Conservation (phyloP, 805 yeast species). For the Candida verbasci region DNA sequence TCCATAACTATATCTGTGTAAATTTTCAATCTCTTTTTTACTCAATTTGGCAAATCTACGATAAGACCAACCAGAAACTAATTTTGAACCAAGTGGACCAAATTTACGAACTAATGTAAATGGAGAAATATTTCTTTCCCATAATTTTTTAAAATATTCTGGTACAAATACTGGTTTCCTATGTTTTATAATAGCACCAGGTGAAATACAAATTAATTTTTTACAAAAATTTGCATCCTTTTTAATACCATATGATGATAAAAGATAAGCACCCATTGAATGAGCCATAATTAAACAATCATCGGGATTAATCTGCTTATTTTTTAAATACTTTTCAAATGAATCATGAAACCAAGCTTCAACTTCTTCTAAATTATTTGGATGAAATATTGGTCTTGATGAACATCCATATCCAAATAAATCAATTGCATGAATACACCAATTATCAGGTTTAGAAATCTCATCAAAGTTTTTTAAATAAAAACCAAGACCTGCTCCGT, state of each 20-base stretch:
- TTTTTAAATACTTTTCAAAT: constrained; percentile 56
- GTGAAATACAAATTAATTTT: constrained; percentile 76
- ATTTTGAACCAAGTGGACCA: constrained; percentile 78
- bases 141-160: constrained; percentile 68
- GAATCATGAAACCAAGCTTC: constrained; percentile 66
- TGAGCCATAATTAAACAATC: constrained; percentile 71
- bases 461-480: constrained; percentile 36
- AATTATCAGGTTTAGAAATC: constrained; percentile 32
- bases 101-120: constrained; percentile 72
- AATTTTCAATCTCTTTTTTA: constrained; percentile 39
- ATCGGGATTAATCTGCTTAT: constrained; percentile 34
- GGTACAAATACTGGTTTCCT: constrained; percentile 51
- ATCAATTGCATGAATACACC: constrained; percentile 85
- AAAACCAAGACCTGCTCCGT: constrained; percentile 43
- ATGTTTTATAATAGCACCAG: constrained; percentile 75
- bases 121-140: constrained; percentile 88
- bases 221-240: constrained; percentile 54
- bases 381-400: constrained; percentile 67
- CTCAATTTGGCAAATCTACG: constrained; percentile 67
- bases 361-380: constrained; percentile 40
- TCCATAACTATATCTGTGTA: constrained; percentile 78
- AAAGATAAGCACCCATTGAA: constrained; percentile 87
- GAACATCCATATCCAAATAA: constrained; percentile 89
- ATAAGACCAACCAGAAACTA: constrained; percentile 87
- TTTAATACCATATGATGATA: constrained; percentile 60